A percentile compares a stretch with the other conserved stretches of the same genome.
These are phyloP conservation scores for Apiospora kogelbergensis DNA, from an alignment of 2,329 filamentous ascomycete genomes.

Conservation along the genomic window DNA sequence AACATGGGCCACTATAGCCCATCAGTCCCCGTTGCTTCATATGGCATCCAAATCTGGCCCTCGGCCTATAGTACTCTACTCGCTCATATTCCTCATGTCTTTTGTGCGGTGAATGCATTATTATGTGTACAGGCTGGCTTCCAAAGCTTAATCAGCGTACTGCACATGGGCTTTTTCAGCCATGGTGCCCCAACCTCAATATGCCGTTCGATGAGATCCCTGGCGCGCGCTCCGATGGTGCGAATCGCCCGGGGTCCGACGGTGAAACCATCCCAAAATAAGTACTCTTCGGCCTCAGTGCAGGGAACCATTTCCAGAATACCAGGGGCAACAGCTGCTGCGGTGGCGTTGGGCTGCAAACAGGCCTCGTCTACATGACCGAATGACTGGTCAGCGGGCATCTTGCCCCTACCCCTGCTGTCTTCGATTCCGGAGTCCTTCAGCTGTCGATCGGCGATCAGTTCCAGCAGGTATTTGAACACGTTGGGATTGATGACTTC, in stretches of 20 bases:
- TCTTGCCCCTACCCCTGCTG: slow-evolving; percentile 41
- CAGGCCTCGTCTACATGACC: slow-evolving; percentile 45
- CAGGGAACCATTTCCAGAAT: slow-evolving; percentile 35
- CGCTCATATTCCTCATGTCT: neutral
- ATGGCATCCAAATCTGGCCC: neutral
- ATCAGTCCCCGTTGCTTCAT: neutral
- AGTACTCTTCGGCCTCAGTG: slow-evolving; percentile 42
- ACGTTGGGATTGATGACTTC: slow-evolving; percentile 44
- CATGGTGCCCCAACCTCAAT: neutral
- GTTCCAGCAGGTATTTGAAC: slow-evolving; percentile 39
- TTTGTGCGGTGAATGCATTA: neutral
- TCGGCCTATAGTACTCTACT: neutral
- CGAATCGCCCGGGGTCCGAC: slow-evolving; percentile 38
- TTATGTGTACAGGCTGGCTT: neutral
- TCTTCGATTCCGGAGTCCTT: slow-evolving; percentile 42
- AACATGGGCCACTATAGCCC: neutral
- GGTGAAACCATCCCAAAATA: slow-evolving; percentile 54
- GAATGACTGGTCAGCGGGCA: slow-evolving; percentile 36
- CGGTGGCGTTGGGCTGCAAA: slow-evolving; percentile 21
- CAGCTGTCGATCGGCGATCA: slow-evolving; percentile 50
- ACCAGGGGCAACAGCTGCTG: neutral
- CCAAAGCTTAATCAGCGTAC: neutral
- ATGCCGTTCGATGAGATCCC: neutral
- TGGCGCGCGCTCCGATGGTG: slow-evolving; percentile 30
- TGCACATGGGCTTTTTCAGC: neutral